phyloP scores from a whole-genome alignment of 768 basidiomycete species.

The Hebeloma cylindrosporum region DNA sequence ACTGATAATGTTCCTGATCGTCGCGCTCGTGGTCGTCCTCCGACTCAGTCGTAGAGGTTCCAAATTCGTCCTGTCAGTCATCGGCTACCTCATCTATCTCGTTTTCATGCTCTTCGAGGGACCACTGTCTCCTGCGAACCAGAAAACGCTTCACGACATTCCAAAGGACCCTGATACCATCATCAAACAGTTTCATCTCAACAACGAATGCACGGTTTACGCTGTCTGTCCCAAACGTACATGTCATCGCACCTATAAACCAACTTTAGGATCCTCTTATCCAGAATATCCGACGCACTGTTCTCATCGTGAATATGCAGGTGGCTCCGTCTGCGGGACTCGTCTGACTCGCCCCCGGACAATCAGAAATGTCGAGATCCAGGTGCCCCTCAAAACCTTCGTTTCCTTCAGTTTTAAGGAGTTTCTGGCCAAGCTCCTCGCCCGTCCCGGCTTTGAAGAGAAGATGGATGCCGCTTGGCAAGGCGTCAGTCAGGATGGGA shows the following conservation, averaged over 20 bases:
- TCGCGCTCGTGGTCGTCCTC: conserved; percentile 11
- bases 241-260: conserved; percentile 9
- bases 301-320: background rate
- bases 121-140: conserved; percentile 3
- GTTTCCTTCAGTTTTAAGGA: conserved; percentile 9
- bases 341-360: background rate
- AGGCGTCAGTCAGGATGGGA: background rate
- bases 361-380: background rate
- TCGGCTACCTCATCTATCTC: conserved; percentile 12
- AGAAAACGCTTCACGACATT: conserved; percentile 5
- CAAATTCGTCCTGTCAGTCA: conserved; percentile 10
- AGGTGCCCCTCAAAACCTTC: conserved; percentile 9
- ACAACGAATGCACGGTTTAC: conserved; percentile 2
- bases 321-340: background rate
- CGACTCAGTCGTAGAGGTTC: conserved; percentile 9
- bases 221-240: conserved; percentile 12
- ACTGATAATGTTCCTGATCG: no score
- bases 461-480: background rate
- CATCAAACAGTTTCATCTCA: conserved; percentile 4
- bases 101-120: background rate
- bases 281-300: conserved; percentile 4
- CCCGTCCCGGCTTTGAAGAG: conserved; percentile 1
- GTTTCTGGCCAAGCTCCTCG: conserved; percentile 1
- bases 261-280: background rate
- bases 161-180: conserved; percentile 5